Evolutionary conservation across 257 asterid species (phyloP).

Genomic region (Solanum lignicaule): DNA sequence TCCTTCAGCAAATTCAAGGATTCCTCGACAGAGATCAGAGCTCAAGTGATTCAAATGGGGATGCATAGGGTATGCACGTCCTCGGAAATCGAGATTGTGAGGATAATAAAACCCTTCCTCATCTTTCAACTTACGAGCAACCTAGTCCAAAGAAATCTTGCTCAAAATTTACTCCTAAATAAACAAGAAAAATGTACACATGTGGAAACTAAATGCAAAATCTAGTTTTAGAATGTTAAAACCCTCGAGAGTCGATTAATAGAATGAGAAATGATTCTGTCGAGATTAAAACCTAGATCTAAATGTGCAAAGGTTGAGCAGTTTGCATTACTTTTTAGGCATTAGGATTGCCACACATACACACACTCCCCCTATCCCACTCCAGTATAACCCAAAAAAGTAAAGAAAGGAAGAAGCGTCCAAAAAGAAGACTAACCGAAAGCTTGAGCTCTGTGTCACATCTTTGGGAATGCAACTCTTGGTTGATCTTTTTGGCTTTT

Average conservation of each 20-base stretch:
- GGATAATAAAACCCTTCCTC: constrained; percentile 96
- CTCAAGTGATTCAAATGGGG: constrained; percentile 91
- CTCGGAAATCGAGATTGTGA: constrained; percentile 96
- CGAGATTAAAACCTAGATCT: neutral
- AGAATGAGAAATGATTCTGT: neutral
- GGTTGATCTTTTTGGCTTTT: constrained; percentile 71
- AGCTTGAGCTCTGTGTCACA: constrained; percentile 91
- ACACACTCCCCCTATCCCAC: neutral
- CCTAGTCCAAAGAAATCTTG: constrained; percentile 38
- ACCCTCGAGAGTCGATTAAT: neutral
- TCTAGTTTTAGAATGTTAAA: neutral
- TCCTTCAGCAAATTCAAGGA: constrained; percentile 96
- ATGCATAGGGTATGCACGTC: constrained; percentile 99
- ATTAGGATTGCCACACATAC: neutral
- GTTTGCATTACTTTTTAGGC: neutral
- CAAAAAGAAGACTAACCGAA: constrained; percentile 42
- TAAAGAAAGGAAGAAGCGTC: neutral
- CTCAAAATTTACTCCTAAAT: constrained; percentile 6
- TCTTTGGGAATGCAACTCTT: constrained; percentile 85
- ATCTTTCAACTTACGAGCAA: constrained; percentile 86
- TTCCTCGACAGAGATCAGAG: constrained; percentile 92
- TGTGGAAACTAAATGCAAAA: neutral
- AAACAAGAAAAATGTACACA: neutral
- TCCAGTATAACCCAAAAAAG: neutral
- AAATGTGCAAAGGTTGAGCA: neutral